phyloP scores from a whole-genome alignment of 768 basidiomycete species.

The Boletus coccyginus region DNA sequence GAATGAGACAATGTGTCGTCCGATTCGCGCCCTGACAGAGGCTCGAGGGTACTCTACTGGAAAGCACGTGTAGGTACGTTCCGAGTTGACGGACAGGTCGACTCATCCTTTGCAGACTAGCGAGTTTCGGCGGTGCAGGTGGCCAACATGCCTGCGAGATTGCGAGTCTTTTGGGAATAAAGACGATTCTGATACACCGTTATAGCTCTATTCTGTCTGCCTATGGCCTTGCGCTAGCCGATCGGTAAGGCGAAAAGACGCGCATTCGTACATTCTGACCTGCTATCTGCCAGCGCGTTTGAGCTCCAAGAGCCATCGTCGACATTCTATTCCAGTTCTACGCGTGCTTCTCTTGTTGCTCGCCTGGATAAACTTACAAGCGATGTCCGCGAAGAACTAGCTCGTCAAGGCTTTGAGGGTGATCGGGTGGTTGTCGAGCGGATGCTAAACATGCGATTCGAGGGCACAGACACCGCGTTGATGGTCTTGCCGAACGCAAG shows the following conservation, averaged over 20 bases:
- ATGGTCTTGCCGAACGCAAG: slow-evolving; percentile 67
- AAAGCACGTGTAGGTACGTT: slow-evolving; percentile 54
- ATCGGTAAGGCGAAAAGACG: slow-evolving; percentile 43
- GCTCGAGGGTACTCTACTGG: slow-evolving; percentile 82
- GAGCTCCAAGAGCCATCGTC: slow-evolving; percentile 92
- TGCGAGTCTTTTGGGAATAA: slow-evolving; percentile 80
- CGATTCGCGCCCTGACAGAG: slow-evolving; percentile 89
- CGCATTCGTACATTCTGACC: background rate
- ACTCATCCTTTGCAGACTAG: slow-evolving; percentile 46
- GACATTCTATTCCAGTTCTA: slow-evolving; percentile 64
- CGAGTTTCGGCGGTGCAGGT: slow-evolving; percentile 87
- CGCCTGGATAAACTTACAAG: slow-evolving; percentile 69
- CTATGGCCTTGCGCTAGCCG: slow-evolving; percentile 90
- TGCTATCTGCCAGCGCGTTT: slow-evolving; percentile 53
- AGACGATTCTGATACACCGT: slow-evolving; percentile 82
- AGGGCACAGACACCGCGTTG: slow-evolving; percentile 89
- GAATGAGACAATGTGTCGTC: slow-evolving; percentile 95
- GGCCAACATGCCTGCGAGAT: slow-evolving; percentile 95
- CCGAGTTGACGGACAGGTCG: background rate
- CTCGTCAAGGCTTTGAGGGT: slow-evolving; percentile 76
- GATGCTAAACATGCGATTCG: slow-evolving; percentile 90
- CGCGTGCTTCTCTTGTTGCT: slow-evolving; percentile 49
- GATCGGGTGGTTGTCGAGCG: slow-evolving; percentile 72
- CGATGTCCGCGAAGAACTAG: slow-evolving; percentile 65
- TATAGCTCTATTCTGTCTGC: slow-evolving; percentile 93